Evolutionary conservation across 768 basidiomycete species (phyloP).

Genomic region (Boletus patriciae): DNA sequence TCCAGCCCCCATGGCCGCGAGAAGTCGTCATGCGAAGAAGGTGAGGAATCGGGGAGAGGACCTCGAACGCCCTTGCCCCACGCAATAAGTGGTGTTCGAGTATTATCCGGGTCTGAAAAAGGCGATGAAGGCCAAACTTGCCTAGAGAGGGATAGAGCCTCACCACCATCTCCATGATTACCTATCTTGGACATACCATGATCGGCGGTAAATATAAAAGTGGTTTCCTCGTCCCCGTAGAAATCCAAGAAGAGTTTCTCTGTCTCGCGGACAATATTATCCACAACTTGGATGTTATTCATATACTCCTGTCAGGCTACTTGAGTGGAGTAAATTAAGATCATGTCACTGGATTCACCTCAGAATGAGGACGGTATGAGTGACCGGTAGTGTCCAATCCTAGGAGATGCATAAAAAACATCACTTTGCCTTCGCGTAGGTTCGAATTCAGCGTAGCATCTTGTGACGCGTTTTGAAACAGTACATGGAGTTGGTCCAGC

Average conservation of each 20-base stretch:
- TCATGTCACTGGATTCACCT: constrained; percentile 40
- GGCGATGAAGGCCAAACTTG: constrained; percentile 6
- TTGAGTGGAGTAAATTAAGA: background rate
- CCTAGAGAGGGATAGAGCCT: constrained; percentile 18
- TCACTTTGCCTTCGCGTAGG: constrained; percentile 56
- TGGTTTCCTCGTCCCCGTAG: constrained; percentile 67
- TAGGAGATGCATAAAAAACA: constrained; percentile 83
- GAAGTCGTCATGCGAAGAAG: constrained; percentile 69
- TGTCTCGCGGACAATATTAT: constrained; percentile 65
- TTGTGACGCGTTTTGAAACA: constrained; percentile 64
- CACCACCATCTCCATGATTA: constrained; percentile 87
- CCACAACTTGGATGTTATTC: constrained; percentile 78
- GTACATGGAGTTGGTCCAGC: constrained; percentile 57
- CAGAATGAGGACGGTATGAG: constrained; percentile 79
- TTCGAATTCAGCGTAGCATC: constrained; percentile 49
- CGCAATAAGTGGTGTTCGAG: constrained; percentile 77
- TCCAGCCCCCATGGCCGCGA: constrained; percentile 62
- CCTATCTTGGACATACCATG: constrained; percentile 90
- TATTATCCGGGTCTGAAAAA: constrained; percentile 75
- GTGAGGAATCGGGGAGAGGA: constrained; percentile 54
- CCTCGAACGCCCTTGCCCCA: constrained; percentile 81
- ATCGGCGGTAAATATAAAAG: constrained; percentile 82
- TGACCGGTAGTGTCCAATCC: constrained; percentile 88
- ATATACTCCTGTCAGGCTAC: constrained; percentile 69
- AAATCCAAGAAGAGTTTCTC: constrained; percentile 63